Evolutionary conservation across 768 basidiomycete genomes (phyloP).

Genomic region (Tricholoma furcatifolium): DNA sequence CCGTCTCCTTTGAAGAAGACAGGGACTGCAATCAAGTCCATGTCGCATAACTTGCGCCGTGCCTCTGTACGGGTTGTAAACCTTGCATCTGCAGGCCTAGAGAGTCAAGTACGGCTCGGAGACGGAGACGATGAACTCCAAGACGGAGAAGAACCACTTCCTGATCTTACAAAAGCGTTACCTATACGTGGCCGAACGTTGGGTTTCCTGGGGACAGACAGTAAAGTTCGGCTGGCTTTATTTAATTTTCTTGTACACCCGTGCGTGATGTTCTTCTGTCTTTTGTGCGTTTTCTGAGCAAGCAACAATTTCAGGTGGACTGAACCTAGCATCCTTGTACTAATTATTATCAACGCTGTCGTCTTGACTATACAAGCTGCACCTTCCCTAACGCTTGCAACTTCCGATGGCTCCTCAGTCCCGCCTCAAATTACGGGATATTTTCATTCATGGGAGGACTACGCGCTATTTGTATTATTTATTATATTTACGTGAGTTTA

Average conservation of each 20-base stretch:
- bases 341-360: constrained; percentile 83
- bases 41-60: constrained; percentile 56
- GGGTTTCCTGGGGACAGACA: constrained; percentile 72
- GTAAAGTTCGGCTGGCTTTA: constrained; percentile 57
- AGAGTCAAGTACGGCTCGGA: constrained; percentile 54
- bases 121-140: constrained; percentile 39
- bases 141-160: constrained; percentile 34
- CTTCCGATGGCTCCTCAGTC: constrained; percentile 35
- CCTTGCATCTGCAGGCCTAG: constrained; percentile 58
- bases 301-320: constrained; percentile 58
- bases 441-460: constrained; percentile 90
- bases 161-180: constrained; percentile 42
- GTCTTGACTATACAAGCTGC: constrained; percentile 82
- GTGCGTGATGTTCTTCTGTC: constrained; percentile 44
- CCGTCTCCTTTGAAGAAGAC: constrained; percentile 64
- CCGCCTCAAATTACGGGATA: constrained; percentile 58
- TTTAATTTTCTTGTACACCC: constrained; percentile 68
- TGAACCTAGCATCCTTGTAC: constrained; percentile 77
- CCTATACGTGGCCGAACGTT: constrained; percentile 79
- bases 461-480: constrained; percentile 80
- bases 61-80: constrained; percentile 84
- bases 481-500: constrained; percentile 76
- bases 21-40: constrained; percentile 54
- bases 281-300: neutral
- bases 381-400: constrained; percentile 53